Evolutionary conservation across 768 basidiomycete species (phyloP).

Genomic region (Naganishia onofrii): DNA sequence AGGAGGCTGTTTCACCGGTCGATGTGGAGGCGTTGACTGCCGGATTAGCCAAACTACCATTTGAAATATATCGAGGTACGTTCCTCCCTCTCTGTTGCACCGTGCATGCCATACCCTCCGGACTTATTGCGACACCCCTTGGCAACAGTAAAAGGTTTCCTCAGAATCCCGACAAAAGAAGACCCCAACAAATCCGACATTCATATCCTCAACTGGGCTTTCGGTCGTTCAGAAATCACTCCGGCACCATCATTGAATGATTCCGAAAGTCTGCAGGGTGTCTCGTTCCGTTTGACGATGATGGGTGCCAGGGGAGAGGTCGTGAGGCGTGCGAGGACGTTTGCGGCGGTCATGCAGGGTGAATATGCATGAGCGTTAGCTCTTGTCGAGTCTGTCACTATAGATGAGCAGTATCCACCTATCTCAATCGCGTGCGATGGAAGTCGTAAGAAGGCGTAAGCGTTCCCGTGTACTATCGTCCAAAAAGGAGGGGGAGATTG

Average conservation of each 20-base stretch:
- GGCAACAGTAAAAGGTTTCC: conserved; percentile 73
- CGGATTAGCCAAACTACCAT: conserved; percentile 44
- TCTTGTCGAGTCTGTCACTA: too few relatives aligned
- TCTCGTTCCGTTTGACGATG: conserved; percentile 66
- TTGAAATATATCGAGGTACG: conserved; percentile 50
- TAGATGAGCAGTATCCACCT: too few relatives aligned
- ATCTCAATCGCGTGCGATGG: too few relatives aligned
- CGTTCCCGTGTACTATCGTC: too few relatives aligned
- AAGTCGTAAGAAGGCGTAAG: too few relatives aligned
- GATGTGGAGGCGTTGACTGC: conserved; percentile 36
- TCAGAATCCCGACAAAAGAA: conserved; percentile 57
- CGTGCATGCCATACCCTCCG: background rate
- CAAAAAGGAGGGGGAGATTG: background rate
- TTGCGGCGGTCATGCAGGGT: conserved; percentile 55
- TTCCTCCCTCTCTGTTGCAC: background rate
- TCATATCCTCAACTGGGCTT: conserved; percentile 83
- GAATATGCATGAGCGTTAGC: conserved; percentile 15
- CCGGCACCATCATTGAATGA: conserved; percentile 47
- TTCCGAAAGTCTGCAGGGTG: conserved; percentile 45
- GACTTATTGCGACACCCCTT: background rate
- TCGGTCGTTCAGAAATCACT: conserved; percentile 74
- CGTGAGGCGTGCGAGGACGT: conserved; percentile 58
- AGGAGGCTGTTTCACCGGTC: conserved; percentile 32
- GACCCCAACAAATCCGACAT: conserved; percentile 33
- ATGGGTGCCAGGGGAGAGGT: conserved; percentile 91